phyloP scores from a whole-genome alignment of 2,329 filamentous ascomycete genomes.

The Oidium heveae region DNA sequence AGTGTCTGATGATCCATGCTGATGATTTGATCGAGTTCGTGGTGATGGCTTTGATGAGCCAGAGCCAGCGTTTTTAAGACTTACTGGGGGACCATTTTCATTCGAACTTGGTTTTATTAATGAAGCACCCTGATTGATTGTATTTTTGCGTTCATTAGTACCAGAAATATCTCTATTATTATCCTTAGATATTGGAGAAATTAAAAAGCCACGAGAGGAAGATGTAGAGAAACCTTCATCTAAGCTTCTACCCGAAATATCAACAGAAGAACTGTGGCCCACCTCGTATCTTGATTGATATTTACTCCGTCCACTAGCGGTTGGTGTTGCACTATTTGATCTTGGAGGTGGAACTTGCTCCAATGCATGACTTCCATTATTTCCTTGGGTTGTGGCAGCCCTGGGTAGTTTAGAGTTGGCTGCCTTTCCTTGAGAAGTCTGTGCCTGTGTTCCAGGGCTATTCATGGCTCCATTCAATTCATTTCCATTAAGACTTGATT shows the following conservation, averaged over 20 bases:
- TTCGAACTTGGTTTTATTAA: slow-evolving; percentile 13
- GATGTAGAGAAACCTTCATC: slow-evolving; percentile 15
- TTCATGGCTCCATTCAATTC: slow-evolving; percentile 13
- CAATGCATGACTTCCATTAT: slow-evolving; percentile 36
- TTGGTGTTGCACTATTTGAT: slow-evolving; percentile 6
- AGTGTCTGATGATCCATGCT: slow-evolving; percentile 44
- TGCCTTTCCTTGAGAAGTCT: slow-evolving; percentile 13
- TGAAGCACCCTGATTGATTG: slow-evolving; percentile 26
- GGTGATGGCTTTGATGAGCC: slow-evolving; percentile 17
- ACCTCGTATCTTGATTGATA: slow-evolving; percentile 10
- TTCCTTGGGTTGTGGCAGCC: slow-evolving; percentile 30
- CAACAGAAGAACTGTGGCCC: slow-evolving; percentile 11
- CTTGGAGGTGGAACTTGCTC: slow-evolving; percentile 33
- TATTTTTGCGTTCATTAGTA: slow-evolving; percentile 37
- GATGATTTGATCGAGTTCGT: slow-evolving; percentile 27
- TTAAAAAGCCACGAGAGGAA: slow-evolving; percentile 16
- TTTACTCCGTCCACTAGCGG: slow-evolving; percentile 7
- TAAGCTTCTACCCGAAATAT: slow-evolving; percentile 18
- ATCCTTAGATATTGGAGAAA: slow-evolving; percentile 14
- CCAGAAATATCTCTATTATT: slow-evolving; percentile 23
- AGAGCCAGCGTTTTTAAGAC: slow-evolving; percentile 4
- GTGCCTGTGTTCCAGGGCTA: slow-evolving; percentile 11
- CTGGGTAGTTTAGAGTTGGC: slow-evolving; percentile 30
- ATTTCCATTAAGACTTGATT: slow-evolving; percentile 16
- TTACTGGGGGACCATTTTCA: slow-evolving; percentile 10